phyloP scores from a whole-genome alignment of 805 yeast genomes.

The Yarrowia hollandica region DNA sequence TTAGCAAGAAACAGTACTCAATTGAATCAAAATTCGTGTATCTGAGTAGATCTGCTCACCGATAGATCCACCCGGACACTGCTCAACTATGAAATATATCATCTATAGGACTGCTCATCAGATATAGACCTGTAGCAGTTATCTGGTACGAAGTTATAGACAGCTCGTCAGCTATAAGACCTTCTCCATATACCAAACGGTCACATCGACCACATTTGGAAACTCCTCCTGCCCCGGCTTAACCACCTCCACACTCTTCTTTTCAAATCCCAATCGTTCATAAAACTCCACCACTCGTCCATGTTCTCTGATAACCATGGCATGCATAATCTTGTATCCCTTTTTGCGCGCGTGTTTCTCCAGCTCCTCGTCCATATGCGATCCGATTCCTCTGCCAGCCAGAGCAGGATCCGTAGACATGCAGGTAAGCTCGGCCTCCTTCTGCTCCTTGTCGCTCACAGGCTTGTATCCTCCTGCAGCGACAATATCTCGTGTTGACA shows the following conservation, averaged over 20 bases:
- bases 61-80: too few relatives aligned
- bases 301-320: slow-evolving; percentile 20
- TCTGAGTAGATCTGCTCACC: too few relatives aligned
- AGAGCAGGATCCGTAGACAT: not conserved
- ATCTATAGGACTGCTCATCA: too few relatives aligned
- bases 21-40: too few relatives aligned
- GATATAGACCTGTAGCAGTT: too few relatives aligned
- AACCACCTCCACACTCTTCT: not conserved
- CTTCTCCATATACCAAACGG: slow-evolving; percentile 8
- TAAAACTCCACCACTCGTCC: slow-evolving; percentile 18
- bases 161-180: not conserved
- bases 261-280: not conserved
- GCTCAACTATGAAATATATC: too few relatives aligned
- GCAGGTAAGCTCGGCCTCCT: not conserved
- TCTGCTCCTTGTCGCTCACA: not conserved
- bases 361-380: not conserved
- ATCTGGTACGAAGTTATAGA: too few relatives aligned
- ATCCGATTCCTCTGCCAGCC: slow-evolving; percentile 10
- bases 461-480: slow-evolving; percentile 18
- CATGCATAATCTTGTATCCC: slow-evolving; percentile 1
- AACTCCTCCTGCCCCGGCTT: not conserved
- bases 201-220: not conserved
- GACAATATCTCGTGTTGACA: not conserved
- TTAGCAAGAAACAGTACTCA: too few relatives aligned
- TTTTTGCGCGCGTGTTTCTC: not conserved